These are phyloP conservation scores for Glebionis coronaria DNA, from an alignment of 129 eudicot species.

Conservation along the genomic window DNA sequence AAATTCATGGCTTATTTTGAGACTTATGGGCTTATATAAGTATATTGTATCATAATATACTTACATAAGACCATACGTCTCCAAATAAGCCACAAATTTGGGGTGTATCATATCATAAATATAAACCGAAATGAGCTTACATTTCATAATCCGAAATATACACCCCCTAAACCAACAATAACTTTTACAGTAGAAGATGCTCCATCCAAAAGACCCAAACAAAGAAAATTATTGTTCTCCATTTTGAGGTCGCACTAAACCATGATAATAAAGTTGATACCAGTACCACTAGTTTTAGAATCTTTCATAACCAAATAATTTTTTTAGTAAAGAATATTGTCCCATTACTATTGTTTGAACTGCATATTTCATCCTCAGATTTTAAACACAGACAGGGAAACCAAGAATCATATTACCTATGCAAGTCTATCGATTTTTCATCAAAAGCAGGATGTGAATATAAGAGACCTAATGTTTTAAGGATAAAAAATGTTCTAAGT, in stretches of 20 bases:
- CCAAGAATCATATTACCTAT: background rate
- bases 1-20: too few relatives aligned
- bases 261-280: background rate
- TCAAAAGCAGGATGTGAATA: background rate
- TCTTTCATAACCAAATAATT: background rate
- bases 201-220: background rate
- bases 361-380: background rate
- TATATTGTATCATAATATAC: too few relatives aligned
- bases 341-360: background rate
- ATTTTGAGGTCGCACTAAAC: background rate
- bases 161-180: slow-evolving; percentile 1
- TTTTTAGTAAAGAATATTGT: background rate
- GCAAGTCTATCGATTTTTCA: background rate
- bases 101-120: too few relatives aligned
- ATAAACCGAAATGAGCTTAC: too few relatives aligned
- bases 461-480: background rate
- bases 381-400: background rate
- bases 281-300: background rate
- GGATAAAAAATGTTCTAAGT: background rate
- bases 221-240: too few relatives aligned
- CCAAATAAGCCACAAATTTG: too few relatives aligned
- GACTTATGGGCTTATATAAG: too few relatives aligned
- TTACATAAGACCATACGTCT: too few relatives aligned
- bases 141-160: too few relatives aligned
- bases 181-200: background rate